phyloP scores from a whole-genome alignment of 805 yeast species.

The Komagataella kurtzmanii region DNA sequence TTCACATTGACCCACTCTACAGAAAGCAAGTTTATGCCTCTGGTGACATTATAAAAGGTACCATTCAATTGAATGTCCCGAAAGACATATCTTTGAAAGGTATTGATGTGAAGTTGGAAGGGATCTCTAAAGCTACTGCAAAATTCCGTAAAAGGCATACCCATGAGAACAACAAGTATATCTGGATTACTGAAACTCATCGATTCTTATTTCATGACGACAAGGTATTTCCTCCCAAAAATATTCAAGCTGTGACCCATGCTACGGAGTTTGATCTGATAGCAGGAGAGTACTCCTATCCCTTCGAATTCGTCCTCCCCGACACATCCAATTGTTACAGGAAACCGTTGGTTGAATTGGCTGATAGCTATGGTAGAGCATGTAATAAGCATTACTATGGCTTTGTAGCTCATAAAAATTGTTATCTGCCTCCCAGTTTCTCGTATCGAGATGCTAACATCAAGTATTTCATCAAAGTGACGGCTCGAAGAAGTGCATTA shows the following conservation, averaged over 20 bases:
- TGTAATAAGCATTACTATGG: constrained; percentile 1
- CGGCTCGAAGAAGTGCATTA: constrained; percentile 39
- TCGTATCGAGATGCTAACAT: constrained; percentile 20
- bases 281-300: constrained; percentile 37
- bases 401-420: constrained; percentile 12
- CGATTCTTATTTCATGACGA: constrained; percentile 32
- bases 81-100: constrained; percentile 28
- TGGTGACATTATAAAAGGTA: constrained; percentile 26
- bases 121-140: constrained; percentile 18
- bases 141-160: constrained; percentile 4
- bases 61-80: constrained; percentile 22
- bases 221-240: constrained; percentile 39
- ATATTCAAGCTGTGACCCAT: constrained; percentile 27
- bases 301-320: constrained; percentile 33
- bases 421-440: constrained; percentile 14
- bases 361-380: not conserved
- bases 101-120: constrained; percentile 40
- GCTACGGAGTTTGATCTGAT: constrained; percentile 30
- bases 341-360: constrained; percentile 2
- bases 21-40: not conserved
- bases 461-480: constrained; percentile 45
- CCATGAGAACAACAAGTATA: constrained; percentile 1
- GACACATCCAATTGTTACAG: constrained; percentile 22
- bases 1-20: not conserved
- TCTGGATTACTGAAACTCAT: constrained; percentile 21